phyloP scores from a whole-genome alignment of 1,139 yeast genomes.

The Pneumocystis carinii region DNA sequence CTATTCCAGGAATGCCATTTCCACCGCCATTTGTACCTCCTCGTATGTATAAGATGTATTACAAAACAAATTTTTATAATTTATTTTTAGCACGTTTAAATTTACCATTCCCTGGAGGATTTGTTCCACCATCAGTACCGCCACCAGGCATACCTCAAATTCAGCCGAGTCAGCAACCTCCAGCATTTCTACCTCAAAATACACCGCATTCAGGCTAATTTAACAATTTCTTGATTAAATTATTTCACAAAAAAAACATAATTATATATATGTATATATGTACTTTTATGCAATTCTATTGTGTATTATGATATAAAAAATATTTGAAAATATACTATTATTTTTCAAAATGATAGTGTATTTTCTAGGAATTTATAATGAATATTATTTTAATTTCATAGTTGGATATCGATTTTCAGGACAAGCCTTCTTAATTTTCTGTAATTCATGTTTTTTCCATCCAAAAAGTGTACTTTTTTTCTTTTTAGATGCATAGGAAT shows the following conservation, averaged over 20 bases:
- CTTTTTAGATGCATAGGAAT: not conserved
- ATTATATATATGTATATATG: not conserved
- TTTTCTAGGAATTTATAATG: not conserved
- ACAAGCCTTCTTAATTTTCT: not conserved
- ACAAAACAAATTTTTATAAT: not conserved
- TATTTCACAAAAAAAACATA: not conserved
- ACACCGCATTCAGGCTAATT: not conserved
- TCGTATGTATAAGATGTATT: not conserved
- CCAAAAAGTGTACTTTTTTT: not conserved
- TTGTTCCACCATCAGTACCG: conserved; percentile 2
- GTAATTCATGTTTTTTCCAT: not conserved
- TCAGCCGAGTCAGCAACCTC: conserved; percentile 11
- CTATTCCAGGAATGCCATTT: conserved; percentile 16
- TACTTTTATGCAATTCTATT: not conserved
- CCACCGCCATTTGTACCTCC: conserved; percentile 16
- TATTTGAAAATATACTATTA: not conserved
- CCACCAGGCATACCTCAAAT: conserved; percentile 11
- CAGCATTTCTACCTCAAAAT: conserved; percentile 3
- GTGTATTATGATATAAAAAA: not conserved
- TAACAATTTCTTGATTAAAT: not conserved
- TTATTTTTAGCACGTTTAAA: conserved; percentile 10
- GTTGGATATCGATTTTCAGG: not conserved
- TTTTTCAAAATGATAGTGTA: not conserved
- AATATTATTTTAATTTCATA: not conserved
- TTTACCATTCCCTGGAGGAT: conserved; percentile 3